phyloP scores from a whole-genome alignment of 208 protist species.

The Giardia duodenalis region DNA sequence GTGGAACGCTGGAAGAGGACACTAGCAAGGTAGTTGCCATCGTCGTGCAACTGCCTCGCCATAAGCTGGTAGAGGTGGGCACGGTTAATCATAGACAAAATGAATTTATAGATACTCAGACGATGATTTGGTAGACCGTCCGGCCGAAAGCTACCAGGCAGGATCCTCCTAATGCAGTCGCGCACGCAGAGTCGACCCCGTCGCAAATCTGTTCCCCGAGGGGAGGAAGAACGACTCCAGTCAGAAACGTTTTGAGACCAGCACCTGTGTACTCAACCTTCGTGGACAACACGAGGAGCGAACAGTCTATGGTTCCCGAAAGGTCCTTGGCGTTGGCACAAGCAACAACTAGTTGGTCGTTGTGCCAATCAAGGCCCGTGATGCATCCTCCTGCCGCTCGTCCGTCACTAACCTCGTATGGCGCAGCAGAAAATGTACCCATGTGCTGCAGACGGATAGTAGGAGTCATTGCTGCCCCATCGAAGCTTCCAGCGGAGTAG shows the following conservation, averaged over 20 bases:
- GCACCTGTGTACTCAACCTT: neutral
- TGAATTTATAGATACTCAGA: no score
- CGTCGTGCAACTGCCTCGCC: neutral
- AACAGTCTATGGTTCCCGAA: neutral
- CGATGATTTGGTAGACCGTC: neutral
- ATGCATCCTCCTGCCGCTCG: neutral
- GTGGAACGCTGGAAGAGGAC: neutral
- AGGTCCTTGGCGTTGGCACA: neutral
- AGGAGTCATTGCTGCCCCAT: neutral
- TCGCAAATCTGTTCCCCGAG: neutral
- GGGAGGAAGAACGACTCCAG: neutral
- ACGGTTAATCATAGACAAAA: neutral
- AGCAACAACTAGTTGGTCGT: neutral
- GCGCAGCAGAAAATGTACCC: neutral
- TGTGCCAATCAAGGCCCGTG: neutral
- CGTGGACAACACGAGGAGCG: neutral
- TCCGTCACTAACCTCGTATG: neutral
- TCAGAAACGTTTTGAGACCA: neutral
- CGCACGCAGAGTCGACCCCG: neutral
- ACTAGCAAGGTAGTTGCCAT: neutral
- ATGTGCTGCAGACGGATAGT: neutral
- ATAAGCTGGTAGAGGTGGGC: neutral
- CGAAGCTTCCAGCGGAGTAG: neutral
- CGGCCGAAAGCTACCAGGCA: neutral
- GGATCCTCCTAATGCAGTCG: neutral